Conservation (phyloP, 108 stramenopile genomes). For the Cyclotella sp. region DNA sequence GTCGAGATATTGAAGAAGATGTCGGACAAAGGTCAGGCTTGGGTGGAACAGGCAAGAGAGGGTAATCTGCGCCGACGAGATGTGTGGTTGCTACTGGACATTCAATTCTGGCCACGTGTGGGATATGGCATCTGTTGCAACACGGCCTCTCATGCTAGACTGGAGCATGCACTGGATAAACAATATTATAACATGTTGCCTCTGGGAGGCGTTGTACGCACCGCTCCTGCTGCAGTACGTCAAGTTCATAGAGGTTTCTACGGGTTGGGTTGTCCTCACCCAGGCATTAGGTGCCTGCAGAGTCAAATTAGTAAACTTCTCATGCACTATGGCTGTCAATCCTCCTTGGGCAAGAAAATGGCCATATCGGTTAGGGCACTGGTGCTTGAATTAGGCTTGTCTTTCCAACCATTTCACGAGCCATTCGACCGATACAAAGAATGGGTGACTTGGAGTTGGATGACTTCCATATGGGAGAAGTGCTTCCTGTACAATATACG, state of each 20-base stretch:
- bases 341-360: no score
- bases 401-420: slow-evolving; percentile 4
- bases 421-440: background rate
- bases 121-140: background rate
- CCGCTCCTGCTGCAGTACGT: background rate
- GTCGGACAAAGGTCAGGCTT: background rate
- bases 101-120: background rate
- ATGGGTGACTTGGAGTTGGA: background rate
- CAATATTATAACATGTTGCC: background rate
- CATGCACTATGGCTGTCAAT: no score
- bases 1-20: background rate
- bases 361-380: no score
- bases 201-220: background rate
- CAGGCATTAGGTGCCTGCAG: background rate
- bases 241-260: background rate
- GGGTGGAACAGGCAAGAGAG: background rate
- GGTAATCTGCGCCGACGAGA: background rate
- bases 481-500: background rate
- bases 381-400: background rate
- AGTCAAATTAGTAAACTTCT: background rate
- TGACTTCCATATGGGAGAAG: background rate
- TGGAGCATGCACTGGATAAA: background rate
- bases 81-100: no score
- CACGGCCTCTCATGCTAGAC: no score
- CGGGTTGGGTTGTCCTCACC: background rate